Conservation (phyloP, 2,329 filamentous ascomycete genomes). For the Shiraia bambusicola region DNA sequence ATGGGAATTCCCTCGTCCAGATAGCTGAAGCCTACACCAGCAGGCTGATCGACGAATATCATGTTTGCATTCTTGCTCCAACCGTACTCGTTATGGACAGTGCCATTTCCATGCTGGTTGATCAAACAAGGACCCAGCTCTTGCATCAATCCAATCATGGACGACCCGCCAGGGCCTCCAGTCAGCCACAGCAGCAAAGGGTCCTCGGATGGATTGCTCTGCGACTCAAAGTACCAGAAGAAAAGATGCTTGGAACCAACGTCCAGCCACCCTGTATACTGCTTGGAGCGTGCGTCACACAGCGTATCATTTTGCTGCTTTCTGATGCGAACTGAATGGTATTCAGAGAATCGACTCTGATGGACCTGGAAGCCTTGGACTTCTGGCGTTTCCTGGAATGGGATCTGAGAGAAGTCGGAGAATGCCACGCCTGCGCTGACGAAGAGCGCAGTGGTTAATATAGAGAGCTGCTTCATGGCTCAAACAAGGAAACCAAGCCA, state of each 20-base stretch:
- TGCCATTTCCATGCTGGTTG: constrained; percentile 43
- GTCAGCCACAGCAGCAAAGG: constrained; percentile 47
- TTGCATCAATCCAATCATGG: constrained; percentile 41
- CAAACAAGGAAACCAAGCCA: background rate
- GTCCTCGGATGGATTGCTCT: constrained; percentile 39
- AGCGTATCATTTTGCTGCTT: constrained; percentile 36
- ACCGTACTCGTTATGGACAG: constrained; percentile 43
- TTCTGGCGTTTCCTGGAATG: constrained; percentile 32
- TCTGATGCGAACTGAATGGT: constrained; percentile 40
- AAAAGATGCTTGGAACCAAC: constrained; percentile 48
- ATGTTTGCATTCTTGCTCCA: constrained; percentile 43
- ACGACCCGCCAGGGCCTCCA: constrained; percentile 42
- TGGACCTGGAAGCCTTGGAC: constrained; percentile 34
- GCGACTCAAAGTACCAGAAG: constrained; percentile 50
- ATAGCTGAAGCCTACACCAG: constrained; percentile 45
- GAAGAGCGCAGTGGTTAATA: constrained; percentile 11
- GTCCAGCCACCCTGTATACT: constrained; percentile 43
- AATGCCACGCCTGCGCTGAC: constrained; percentile 6
- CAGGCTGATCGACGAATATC: constrained; percentile 44
- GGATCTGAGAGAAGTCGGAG: constrained; percentile 25
- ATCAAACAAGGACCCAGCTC: constrained; percentile 44
- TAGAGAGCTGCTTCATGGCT: constrained; percentile 21
- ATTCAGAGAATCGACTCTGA: constrained; percentile 33
- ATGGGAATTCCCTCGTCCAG: constrained; percentile 39
- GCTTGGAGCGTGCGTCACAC: constrained; percentile 38